Evolutionary conservation across 371 early-diverging fungal genomes (phyloP), one percentile per base, ranked within the genome.

Genomic region (Rhizopus microsporus): DNA sequence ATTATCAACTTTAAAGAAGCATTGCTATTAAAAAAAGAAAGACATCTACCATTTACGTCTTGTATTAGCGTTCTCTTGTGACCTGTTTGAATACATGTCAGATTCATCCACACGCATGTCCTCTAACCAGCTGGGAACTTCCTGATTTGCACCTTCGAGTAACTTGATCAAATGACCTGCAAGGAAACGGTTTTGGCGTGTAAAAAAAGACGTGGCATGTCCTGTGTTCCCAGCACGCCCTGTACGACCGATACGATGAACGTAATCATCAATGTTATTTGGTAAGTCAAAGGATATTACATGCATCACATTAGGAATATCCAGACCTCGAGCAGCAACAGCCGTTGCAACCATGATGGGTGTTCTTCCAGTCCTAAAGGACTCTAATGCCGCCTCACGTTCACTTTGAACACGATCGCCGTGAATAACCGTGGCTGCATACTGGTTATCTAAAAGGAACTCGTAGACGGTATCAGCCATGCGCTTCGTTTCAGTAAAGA

Each of bases 331-430:
- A 31, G 99, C 95, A 52, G 98, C 99, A 5, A 99, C 97, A 46
- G 99, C 99, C 10, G 99, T 99, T n/a, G 99, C 99, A 6, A 99
- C 97, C 81, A 99, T 82, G 55, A 98, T 87, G 8, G 96, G 94
- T 15, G 91, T 87, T 42, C 85, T 83, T 13, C 93, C 96, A n/a
- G 84, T 76, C 58, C 91, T 88, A 86, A 99, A 99, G 53, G 80
- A 80, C 46, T 84, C 85, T 13, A 99, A 75, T 3, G 96, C 96
- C 15, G 84, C 83, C 72, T 99, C 99, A 64, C 99, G 97, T 72
- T 97, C 97, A 32, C 89, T 78, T 73, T 99, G 98, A n/a, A 92
- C 86, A 49, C 96, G 88, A 73, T 96, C 97, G 55, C 99, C 99
- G 73, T 98, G 98, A 69, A 98, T 98, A 32, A 95, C 83, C 5